Percentiles rank a stretch among this genome's conserved stretches.
Conservation (phyloP, 306 rosid genomes). For the Gastrolobium villosum region DNA sequence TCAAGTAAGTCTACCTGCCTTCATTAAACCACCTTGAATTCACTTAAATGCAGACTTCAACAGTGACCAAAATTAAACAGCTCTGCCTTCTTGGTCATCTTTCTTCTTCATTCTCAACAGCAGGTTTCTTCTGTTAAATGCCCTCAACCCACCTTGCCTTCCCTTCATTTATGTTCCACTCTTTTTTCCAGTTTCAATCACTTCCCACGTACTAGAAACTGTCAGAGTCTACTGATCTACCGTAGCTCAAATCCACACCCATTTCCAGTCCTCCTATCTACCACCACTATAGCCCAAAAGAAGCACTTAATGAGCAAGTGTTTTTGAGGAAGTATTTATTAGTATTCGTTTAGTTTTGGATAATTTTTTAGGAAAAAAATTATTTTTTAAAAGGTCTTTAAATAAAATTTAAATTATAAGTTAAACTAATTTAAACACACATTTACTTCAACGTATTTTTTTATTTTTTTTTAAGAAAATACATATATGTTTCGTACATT, state of each 20-base stretch:
- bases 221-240: constrained; percentile 52
- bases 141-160: constrained; percentile 78
- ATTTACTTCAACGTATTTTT: no score
- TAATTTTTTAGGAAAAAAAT: no score
- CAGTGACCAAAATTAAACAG: constrained; percentile 68
- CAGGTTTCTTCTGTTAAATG: constrained; percentile 70
- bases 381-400: no score
- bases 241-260: constrained; percentile 30
- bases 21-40: constrained; percentile 86
- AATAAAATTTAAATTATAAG: no score
- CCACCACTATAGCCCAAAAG: constrained; percentile 34
- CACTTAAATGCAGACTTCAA: constrained; percentile 87
- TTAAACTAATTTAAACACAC: no score
- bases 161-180: constrained; percentile 72
- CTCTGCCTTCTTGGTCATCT: constrained; percentile 57
- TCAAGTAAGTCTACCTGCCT: constrained; percentile 80
- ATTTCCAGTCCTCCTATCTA: constrained; percentile 41
- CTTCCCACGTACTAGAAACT: constrained; percentile 49
- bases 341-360: no score
- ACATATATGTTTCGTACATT: no score
- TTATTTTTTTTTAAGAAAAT: no score
- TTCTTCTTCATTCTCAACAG: constrained; percentile 57
- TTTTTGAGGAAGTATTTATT: not conserved
- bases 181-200: constrained; percentile 54
- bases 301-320: constrained; percentile 39